phyloP scores from a whole-genome alignment of 2,329 filamentous ascomycete species.

The Endothia cerciana region DNA sequence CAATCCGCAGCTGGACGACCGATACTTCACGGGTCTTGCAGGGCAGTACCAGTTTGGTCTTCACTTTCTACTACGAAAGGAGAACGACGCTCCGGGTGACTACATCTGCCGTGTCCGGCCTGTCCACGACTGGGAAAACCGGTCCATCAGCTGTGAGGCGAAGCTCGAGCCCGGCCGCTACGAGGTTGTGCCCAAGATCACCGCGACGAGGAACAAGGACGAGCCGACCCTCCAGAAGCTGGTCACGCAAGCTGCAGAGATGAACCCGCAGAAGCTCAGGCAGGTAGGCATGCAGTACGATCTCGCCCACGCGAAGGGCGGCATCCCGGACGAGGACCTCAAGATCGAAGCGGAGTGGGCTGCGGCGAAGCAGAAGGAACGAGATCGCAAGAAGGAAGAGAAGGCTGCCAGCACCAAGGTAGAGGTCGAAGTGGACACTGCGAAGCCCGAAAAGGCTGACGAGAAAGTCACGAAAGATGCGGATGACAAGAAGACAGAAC shows the following conservation, averaged over 20 bases:
- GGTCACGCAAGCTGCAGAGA: slow-evolving; percentile 51
- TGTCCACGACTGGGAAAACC: slow-evolving; percentile 50
- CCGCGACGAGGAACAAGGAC: slow-evolving; percentile 51
- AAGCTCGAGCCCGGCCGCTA: slow-evolving; percentile 70
- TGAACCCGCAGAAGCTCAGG: slow-evolving; percentile 66
- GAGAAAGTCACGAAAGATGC: slow-evolving; percentile 20
- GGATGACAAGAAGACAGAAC: slow-evolving; percentile 34
- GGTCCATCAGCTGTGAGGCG: slow-evolving; percentile 74
- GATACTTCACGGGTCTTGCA: slow-evolving; percentile 50
- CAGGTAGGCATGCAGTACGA: slow-evolving; percentile 64
- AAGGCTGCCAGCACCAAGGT: slow-evolving; percentile 27
- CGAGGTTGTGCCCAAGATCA: slow-evolving; percentile 70
- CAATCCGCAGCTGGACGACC: slow-evolving; percentile 45
- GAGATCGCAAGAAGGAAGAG: slow-evolving; percentile 34
- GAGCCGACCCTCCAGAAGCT: slow-evolving; percentile 60
- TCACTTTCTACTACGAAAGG: slow-evolving; percentile 48
- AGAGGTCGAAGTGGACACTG: slow-evolving; percentile 36
- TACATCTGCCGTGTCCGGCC: slow-evolving; percentile 42
- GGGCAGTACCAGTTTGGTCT: slow-evolving; percentile 49
- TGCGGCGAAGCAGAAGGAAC: slow-evolving; percentile 36
- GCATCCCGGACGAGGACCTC: slow-evolving; percentile 54
- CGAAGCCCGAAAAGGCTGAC: slow-evolving; percentile 30
- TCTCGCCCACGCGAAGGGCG: slow-evolving; percentile 62
- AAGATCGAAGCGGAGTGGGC: slow-evolving; percentile 36
- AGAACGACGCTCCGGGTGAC: slow-evolving; percentile 34